Percentiles rank a stretch among this genome's conserved stretches.
phyloP scores from a whole-genome alignment of 116 monocot genomes.

The Phalaenopsis hybrid region DNA sequence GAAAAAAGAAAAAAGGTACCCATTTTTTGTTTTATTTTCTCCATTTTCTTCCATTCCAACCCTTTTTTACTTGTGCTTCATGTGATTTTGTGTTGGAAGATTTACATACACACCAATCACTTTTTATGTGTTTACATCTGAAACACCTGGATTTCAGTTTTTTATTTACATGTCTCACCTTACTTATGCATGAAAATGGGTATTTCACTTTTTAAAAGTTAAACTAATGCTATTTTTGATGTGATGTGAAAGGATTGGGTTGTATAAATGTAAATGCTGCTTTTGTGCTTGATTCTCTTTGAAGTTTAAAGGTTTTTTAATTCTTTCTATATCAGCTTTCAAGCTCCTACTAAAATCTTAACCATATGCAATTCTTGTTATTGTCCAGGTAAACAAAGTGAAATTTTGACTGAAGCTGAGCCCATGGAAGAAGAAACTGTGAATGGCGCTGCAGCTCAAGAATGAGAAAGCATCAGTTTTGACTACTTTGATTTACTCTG shows the following conservation, averaged over 20 bases:
- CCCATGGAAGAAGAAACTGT: conserved; percentile 28
- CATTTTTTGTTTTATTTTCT: not conserved
- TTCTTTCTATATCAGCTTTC: no score
- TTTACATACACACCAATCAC: no score
- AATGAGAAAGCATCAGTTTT: conserved; percentile 12
- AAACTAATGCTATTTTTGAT: no score
- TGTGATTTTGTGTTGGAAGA: not conserved
- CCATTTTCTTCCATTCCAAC: not conserved
- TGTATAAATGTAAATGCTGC: no score
- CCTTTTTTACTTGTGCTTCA: not conserved
- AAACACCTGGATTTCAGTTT: no score
- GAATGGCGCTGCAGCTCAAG: conserved; percentile 18
- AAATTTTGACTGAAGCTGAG: conserved; percentile 31
- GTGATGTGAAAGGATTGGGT: no score
- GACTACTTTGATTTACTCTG: not conserved
- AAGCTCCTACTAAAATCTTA: not conserved
- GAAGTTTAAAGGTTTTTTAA: no score
- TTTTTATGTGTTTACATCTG: no score
- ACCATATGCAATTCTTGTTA: not conserved
- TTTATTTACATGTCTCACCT: no score
- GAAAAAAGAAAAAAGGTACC: conserved; percentile 91
- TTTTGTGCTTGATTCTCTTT: no score
- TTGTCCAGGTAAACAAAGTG: conserved; percentile 47
- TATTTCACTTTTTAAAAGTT: no score
- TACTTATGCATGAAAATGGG: no score